Percentiles rank a stretch among this genome's conserved stretches.
Conservation (phyloP, 2,329 filamentous ascomycete genomes). For the Aschersonia sp. region DNA sequence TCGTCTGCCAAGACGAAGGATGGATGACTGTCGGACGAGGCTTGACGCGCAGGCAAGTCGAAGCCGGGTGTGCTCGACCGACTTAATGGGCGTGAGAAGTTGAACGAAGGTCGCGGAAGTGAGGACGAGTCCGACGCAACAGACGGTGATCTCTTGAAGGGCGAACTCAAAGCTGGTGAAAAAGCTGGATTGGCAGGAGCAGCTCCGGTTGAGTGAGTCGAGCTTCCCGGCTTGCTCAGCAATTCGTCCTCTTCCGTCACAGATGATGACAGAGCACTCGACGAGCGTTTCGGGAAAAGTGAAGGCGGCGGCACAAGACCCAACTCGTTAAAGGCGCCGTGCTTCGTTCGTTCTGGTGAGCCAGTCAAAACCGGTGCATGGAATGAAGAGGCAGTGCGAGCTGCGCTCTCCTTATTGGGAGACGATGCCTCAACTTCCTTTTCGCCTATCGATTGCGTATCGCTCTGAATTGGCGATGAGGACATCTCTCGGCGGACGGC, state of each 20-base stretch:
- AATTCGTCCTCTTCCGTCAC: slow-evolving; percentile 60
- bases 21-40: slow-evolving; percentile 52
- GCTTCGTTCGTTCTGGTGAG: slow-evolving; percentile 31
- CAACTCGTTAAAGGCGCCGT: slow-evolving; percentile 33
- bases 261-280: slow-evolving; percentile 48
- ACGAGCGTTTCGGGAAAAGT: slow-evolving; percentile 35
- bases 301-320: slow-evolving; percentile 35
- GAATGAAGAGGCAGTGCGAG: slow-evolving; percentile 20
- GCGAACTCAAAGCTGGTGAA: slow-evolving; percentile 44
- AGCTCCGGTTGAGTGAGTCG: slow-evolving; percentile 50
- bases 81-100: slow-evolving; percentile 87
- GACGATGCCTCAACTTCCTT: slow-evolving; percentile 14
- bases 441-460: slow-evolving; percentile 16
- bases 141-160: slow-evolving; percentile 67
- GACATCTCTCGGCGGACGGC: slow-evolving; percentile 44
- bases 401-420: slow-evolving; percentile 16
- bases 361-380: slow-evolving; percentile 16
- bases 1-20: slow-evolving; percentile 52
- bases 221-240: slow-evolving; percentile 34
- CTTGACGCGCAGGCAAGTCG: slow-evolving; percentile 45
- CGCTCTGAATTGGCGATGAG: slow-evolving; percentile 34
- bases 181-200: slow-evolving; percentile 24
- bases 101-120: slow-evolving; percentile 64
- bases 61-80: slow-evolving; percentile 46
- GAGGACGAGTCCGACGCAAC: slow-evolving; percentile 68